phyloP scores from a whole-genome alignment of 2,329 filamentous ascomycete species.

The Neodidymelliopsis sp. region DNA sequence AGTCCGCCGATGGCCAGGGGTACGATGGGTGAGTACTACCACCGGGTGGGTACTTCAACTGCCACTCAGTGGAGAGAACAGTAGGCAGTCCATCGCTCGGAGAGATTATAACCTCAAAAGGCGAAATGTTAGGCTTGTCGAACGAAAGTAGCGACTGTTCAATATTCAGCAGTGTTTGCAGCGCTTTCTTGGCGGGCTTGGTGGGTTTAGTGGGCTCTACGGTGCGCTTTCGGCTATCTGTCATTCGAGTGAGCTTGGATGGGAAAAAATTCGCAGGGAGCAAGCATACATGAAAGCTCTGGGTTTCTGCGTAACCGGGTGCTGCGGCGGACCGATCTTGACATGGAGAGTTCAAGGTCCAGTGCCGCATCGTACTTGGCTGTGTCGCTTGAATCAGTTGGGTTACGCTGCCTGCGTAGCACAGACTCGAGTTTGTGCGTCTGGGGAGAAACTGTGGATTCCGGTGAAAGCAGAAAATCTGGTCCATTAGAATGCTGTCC shows the following conservation, averaged over 20 bases:
- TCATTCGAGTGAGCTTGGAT: too few species aligned
- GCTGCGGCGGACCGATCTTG: neutral
- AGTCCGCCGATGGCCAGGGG: conserved; percentile 24
- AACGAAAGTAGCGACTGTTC: neutral
- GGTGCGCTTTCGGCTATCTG: neutral
- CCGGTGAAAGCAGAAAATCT: too few species aligned
- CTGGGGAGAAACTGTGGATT: too few species aligned
- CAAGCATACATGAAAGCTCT: too few species aligned
- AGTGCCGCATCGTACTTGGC: neutral
- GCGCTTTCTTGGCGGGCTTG: neutral
- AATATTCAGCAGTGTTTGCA: neutral
- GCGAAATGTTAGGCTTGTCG: neutral
- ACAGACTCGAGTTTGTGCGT: too few species aligned
- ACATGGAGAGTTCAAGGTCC: neutral
- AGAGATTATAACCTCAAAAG: conserved; percentile 4
- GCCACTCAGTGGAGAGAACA: conserved; percentile 16
- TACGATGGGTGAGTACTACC: conserved; percentile 30
- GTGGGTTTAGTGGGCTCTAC: neutral
- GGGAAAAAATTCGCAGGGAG: too few species aligned
- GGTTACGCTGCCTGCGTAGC: too few species aligned
- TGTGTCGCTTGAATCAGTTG: too few species aligned
- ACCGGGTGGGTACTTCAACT: conserved; percentile 26
- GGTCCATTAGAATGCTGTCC: too few species aligned
- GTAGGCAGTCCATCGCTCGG: conserved; percentile 10
- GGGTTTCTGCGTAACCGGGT: neutral